phyloP scores from a whole-genome alignment of 2,329 filamentous ascomycete genomes.

The Neofusicoccum parvum region DNA sequence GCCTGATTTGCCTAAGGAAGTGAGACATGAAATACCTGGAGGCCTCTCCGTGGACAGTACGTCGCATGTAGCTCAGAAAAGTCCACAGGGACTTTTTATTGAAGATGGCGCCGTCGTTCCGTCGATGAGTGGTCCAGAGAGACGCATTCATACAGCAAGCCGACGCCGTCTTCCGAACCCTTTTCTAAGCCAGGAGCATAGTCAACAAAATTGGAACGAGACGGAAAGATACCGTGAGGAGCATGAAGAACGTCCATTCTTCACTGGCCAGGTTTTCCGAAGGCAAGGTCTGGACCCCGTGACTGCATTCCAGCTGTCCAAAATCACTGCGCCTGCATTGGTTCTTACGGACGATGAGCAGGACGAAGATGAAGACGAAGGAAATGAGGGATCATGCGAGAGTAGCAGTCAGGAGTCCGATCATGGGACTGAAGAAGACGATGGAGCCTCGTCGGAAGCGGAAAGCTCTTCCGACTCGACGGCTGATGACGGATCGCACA shows the following conservation, averaged over 20 bases:
- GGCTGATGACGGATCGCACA: not conserved
- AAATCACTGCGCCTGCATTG: not conserved
- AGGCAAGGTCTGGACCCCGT: not conserved
- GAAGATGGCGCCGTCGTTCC: not conserved
- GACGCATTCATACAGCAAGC: not conserved
- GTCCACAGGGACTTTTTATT: not conserved
- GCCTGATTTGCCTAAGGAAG: not conserved
- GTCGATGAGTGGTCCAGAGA: not conserved
- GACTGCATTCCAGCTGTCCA: not conserved
- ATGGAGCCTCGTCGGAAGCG: slow-evolving; percentile 9
- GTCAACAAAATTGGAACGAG: not conserved
- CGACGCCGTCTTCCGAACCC: not conserved
- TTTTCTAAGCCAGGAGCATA: not conserved
- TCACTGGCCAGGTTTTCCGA: not conserved
- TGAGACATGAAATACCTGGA: not conserved
- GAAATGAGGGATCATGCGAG: not conserved
- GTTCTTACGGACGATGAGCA: not conserved
- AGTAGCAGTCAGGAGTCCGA: not conserved
- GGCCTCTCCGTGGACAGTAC: not conserved
- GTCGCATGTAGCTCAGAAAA: not conserved
- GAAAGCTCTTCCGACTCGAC: slow-evolving; percentile 12
- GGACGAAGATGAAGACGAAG: not conserved
- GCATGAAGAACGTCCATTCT: not conserved
- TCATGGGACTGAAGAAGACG: not conserved
- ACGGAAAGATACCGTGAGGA: not conserved